Conservation (phyloP, 768 basidiomycete species). For the Exsudoporus frostii region DNA sequence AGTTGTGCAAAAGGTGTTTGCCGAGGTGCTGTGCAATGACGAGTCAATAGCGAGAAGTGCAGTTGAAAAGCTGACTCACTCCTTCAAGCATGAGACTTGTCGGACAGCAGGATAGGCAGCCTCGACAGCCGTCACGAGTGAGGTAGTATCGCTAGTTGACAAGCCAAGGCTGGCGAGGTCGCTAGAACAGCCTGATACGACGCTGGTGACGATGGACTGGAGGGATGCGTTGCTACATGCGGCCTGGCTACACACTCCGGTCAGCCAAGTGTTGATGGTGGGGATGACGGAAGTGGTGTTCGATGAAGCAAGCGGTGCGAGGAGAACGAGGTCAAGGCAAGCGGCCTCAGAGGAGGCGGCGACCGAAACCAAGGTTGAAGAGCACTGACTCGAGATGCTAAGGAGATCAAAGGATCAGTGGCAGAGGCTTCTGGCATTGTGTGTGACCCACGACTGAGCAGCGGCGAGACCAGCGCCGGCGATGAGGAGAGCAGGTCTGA, state of each 20-base stretch:
- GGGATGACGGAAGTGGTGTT: slow-evolving; percentile 35
- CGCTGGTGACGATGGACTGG: slow-evolving; percentile 47
- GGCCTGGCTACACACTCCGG: slow-evolving; percentile 47
- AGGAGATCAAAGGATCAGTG: not conserved
- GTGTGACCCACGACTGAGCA: slow-evolving; percentile 43
- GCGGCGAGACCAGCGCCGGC: slow-evolving; percentile 35
- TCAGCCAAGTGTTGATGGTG: slow-evolving; percentile 59
- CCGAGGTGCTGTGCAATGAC: slow-evolving; percentile 28
- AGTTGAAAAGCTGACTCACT: slow-evolving; percentile 43
- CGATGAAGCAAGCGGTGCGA: slow-evolving; percentile 27
- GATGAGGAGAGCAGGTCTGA: slow-evolving; percentile 24
- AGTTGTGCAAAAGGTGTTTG: slow-evolving; percentile 52
- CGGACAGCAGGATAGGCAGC: slow-evolving; percentile 54
- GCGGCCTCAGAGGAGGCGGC: slow-evolving; percentile 35
- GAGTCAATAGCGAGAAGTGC: not conserved
- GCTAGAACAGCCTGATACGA: slow-evolving; percentile 49
- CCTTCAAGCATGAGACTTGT: slow-evolving; percentile 56
- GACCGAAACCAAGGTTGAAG: slow-evolving; percentile 42
- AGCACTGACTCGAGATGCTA: slow-evolving; percentile 39
- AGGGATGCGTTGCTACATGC: slow-evolving; percentile 62
- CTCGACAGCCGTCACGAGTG: slow-evolving; percentile 42
- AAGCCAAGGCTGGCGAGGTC: slow-evolving; percentile 35
- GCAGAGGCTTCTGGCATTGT: not conserved
- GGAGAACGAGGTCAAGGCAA: slow-evolving; percentile 40
- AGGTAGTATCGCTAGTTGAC: slow-evolving; percentile 6